These are phyloP conservation scores for Hyphodiscus sp. DNA, from an alignment of 2,329 filamentous ascomycete genomes.

Conservation along the genomic window DNA sequence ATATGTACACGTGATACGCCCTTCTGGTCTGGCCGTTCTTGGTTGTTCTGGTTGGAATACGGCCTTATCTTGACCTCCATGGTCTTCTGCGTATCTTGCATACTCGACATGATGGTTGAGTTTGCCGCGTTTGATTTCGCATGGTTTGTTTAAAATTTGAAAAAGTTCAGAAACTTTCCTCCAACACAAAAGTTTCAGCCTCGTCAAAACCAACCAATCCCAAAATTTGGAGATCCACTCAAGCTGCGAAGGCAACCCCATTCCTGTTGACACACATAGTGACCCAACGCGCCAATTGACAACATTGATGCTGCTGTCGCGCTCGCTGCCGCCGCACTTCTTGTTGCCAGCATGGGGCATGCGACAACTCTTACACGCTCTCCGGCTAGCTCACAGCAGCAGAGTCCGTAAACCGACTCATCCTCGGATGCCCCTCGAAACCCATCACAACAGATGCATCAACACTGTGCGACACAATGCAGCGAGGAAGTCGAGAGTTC, in stretches of 20 bases:
- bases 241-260: not conserved
- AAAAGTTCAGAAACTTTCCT: conserved; percentile 2
- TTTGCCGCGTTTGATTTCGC: conserved; percentile 1
- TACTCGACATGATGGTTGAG: conserved; percentile 16
- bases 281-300: conserved; percentile 1
- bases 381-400: conserved; percentile 12
- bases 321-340: conserved; percentile 36
- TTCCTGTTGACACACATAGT: not conserved
- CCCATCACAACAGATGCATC: not conserved
- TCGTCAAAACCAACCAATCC: not conserved
- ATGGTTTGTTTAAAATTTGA: conserved; percentile 7
- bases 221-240: not conserved
- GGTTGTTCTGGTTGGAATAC: conserved; percentile 17
- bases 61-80: conserved; percentile 30
- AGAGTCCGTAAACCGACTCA: not conserved
- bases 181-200: not conserved
- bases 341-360: conserved; percentile 35
- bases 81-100: conserved; percentile 19
- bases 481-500: no score
- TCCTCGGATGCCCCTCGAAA: not conserved
- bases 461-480: no score
- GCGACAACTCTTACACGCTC: conserved; percentile 24
- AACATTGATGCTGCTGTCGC: conserved; percentile 38
- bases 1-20: conserved; percentile 29
- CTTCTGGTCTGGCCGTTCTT: conserved; percentile 28